Percentiles rank a stretch among this genome's conserved stretches.
These are phyloP conservation scores for Pulveroboletus sp. DNA, from an alignment of 768 basidiomycete genomes.

Conservation along the genomic window DNA sequence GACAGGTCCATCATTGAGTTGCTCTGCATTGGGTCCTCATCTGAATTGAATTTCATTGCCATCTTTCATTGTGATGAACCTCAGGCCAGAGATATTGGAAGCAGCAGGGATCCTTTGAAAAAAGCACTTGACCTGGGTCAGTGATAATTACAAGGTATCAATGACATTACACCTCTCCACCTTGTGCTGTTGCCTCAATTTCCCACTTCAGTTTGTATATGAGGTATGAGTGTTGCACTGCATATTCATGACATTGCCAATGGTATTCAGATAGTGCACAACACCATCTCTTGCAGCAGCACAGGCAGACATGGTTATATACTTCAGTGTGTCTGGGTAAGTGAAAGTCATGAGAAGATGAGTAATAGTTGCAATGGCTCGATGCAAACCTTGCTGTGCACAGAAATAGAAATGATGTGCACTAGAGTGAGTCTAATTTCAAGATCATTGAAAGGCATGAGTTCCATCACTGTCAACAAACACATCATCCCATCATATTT, in stretches of 20 bases:
- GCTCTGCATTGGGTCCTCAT: neutral
- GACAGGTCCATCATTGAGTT: too few species aligned
- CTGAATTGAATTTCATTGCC: slow-evolving; percentile 1
- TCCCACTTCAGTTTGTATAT: too few species aligned
- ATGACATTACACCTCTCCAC: too few species aligned
- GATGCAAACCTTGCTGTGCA: neutral
- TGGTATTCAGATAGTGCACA: too few species aligned
- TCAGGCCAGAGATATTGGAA: too few species aligned
- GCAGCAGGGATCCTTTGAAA: neutral
- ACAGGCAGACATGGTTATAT: neutral
- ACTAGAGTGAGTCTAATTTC: neutral
- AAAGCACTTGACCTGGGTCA: too few species aligned
- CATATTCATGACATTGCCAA: too few species aligned
- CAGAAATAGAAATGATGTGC: neutral
- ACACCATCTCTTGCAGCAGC: too few species aligned
- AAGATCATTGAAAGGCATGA: neutral
- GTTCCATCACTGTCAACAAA: neutral
- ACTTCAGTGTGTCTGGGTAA: neutral
- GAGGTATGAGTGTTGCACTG: too few species aligned
- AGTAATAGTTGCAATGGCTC: neutral
- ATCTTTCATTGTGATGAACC: neutral
- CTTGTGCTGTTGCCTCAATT: too few species aligned
- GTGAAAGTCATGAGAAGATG: neutral
- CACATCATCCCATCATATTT: neutral
- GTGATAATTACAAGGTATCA: too few species aligned